Percentiles rank a stretch among this genome's conserved stretches.
Evolutionary conservation across 768 basidiomycete species (phyloP).

Genomic region (Boletus reticuloceps): DNA sequence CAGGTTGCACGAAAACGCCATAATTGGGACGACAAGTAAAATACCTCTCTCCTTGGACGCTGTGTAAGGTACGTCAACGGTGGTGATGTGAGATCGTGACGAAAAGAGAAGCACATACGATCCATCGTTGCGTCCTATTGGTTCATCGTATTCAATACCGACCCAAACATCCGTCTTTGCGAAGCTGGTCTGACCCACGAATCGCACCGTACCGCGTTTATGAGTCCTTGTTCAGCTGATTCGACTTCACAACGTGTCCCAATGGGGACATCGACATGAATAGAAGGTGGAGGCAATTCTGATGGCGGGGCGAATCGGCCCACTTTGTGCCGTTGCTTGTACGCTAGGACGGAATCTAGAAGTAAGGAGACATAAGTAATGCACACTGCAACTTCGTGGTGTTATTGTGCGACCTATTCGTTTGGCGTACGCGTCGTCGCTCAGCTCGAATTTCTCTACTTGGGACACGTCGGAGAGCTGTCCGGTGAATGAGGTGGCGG

Average conservation of each 20-base stretch:
- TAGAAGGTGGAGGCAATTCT: constrained; percentile 29
- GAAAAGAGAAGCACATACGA: constrained; percentile 54
- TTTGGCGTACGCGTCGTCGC: constrained; percentile 75
- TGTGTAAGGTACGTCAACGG: constrained; percentile 25
- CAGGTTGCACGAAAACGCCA: constrained; percentile 85
- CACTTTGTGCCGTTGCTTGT: constrained; percentile 82
- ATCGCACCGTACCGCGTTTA: constrained; percentile 84
- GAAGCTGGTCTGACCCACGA: constrained; percentile 79
- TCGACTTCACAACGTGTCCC: constrained; percentile 86
- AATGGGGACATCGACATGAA: constrained; percentile 50
- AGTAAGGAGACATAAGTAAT: constrained; percentile 1
- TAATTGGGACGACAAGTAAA: constrained; percentile 76
- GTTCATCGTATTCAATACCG: constrained; percentile 94
- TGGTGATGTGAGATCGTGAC: not conserved
- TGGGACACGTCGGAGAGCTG: constrained; percentile 81
- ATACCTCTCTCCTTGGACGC: constrained; percentile 83
- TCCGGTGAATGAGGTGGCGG: constrained; percentile 71
- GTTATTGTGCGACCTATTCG: constrained; percentile 56
- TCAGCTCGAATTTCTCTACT: constrained; percentile 92
- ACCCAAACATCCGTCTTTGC: constrained; percentile 72
- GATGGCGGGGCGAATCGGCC: constrained; percentile 78
- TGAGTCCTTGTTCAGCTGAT: constrained; percentile 63
- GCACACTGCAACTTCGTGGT: not conserved
- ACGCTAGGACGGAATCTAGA: constrained; percentile 84
- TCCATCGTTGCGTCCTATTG: constrained; percentile 93